These are phyloP conservation scores for Endocalyx cinctus DNA, from an alignment of 2,329 filamentous ascomycete species.

Conservation along the genomic window DNA sequence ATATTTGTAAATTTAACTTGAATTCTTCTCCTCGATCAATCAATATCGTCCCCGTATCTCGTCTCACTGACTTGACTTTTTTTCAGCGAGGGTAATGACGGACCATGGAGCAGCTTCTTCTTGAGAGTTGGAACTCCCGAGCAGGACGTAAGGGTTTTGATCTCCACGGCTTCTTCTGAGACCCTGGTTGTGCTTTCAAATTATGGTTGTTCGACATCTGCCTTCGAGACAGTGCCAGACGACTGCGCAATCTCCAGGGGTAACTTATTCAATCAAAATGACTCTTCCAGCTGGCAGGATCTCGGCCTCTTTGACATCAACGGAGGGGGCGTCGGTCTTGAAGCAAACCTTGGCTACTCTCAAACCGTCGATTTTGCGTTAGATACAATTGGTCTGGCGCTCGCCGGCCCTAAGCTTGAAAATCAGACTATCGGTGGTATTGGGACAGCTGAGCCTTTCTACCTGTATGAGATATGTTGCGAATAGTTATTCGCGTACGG, in stretches of 20 bases:
- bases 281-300: slow-evolving; percentile 31
- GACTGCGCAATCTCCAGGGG: slow-evolving; percentile 33
- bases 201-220: slow-evolving; percentile 25
- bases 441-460: slow-evolving; percentile 30
- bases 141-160: slow-evolving; percentile 31
- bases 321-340: slow-evolving; percentile 30
- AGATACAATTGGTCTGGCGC: slow-evolving; percentile 25
- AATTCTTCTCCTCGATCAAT: too few species aligned
- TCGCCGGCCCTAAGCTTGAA: slow-evolving; percentile 25
- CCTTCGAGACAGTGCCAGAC: slow-evolving; percentile 26
- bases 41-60: neutral
- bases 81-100: slow-evolving; percentile 34
- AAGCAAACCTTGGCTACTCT: slow-evolving; percentile 32
- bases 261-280: slow-evolving; percentile 27
- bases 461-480: too few species aligned
- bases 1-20: slow-evolving; percentile 30
- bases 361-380: slow-evolving; percentile 22
- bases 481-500: too few species aligned
- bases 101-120: slow-evolving; percentile 36
- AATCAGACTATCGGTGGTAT: slow-evolving; percentile 30
- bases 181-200: slow-evolving; percentile 29
- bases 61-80: slow-evolving; percentile 11
- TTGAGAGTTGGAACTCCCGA: slow-evolving; percentile 32
- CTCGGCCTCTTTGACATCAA: slow-evolving; percentile 31
- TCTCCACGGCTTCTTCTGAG: slow-evolving; percentile 34